phyloP scores from a whole-genome alignment of 805 yeast genomes.

The Sungouiozyma ichnusensis region DNA sequence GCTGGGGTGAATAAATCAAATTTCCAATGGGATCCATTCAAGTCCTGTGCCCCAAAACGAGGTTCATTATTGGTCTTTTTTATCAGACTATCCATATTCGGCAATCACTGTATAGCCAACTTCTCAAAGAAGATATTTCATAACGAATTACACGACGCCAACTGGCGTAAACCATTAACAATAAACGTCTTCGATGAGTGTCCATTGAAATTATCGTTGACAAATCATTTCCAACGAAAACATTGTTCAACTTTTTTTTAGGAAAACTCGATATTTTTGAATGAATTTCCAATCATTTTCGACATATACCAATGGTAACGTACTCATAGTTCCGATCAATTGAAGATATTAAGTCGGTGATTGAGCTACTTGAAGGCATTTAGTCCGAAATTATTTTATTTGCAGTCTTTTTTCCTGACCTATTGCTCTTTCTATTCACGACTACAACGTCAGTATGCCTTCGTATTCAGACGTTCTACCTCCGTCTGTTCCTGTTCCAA shows the following conservation, averaged over 20 bases:
- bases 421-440: not conserved
- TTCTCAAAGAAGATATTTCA: no score
- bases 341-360: not conserved
- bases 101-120: no score
- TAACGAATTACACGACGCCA: no score
- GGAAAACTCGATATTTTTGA: no score
- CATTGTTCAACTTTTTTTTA: no score
- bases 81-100: constrained; percentile 14
- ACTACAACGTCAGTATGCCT: constrained; percentile 7
- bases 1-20: constrained; percentile 24
- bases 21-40: constrained; percentile 23
- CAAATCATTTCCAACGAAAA: no score
- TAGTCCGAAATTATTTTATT: no score
- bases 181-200: not conserved
- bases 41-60: constrained; percentile 6
- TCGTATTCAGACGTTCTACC: constrained; percentile 21
- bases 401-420: not conserved
- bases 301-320: no score
- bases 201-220: no score
- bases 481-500: constrained; percentile 23
- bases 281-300: no score
- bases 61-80: constrained; percentile 18
- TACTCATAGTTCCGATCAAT: no score
- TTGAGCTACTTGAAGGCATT: not conserved
- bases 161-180: not conserved